Base-by-base conservation (phyloP, 345 rosid genomes). In the Viola odorata region DNA sequence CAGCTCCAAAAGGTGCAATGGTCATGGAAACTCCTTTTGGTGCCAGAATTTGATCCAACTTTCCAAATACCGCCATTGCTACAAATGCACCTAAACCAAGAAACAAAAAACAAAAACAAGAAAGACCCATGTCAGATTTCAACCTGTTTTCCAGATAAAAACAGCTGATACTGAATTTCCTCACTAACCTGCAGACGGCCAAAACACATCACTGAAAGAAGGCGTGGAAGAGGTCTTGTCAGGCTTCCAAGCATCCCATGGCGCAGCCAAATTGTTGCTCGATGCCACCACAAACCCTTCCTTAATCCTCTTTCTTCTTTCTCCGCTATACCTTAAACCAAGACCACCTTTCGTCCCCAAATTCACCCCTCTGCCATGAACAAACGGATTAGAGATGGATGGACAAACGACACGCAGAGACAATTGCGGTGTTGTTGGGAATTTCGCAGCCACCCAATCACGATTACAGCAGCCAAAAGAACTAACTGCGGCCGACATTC, bases 1-100 rank as follows among this genome's bases (percentile, higher is more conserved):
- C 98, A 8, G 98, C 96, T 6, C 98, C 98, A 36, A 87, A 64
- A 9, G 98, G 98, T 17, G 98, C 94, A 62, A 92, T 83, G 9
- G 96, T 85, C 73, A 87, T 75, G 16, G 96, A 76, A 53, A 92
- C 53, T 55, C 96, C 98, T 66, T 81, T 87, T 1, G 91, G 76
- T 23, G 82, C 84, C 39, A 89, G 62, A 10, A 87, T 65, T 55
- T 89, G 94, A 70, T 92, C 98, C 57, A 92, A 73, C 79, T 83
- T 92, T 71, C 96, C 96, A 68, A 89, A 56, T 68, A 87, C 47
- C 7, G 96, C 98, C 98, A 92, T 92, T 3, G 98, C 96, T 38
- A 82, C 91, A 74, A 92, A 92, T 48, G 94, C 98, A n/a, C 98
- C 98, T 91, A n/a, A n/a, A n/a, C 12, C 12, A 5, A 45, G 8